Conservation (phyloP, 2,329 filamentous ascomycete genomes). For the Fusarium sulawesiense region DNA sequence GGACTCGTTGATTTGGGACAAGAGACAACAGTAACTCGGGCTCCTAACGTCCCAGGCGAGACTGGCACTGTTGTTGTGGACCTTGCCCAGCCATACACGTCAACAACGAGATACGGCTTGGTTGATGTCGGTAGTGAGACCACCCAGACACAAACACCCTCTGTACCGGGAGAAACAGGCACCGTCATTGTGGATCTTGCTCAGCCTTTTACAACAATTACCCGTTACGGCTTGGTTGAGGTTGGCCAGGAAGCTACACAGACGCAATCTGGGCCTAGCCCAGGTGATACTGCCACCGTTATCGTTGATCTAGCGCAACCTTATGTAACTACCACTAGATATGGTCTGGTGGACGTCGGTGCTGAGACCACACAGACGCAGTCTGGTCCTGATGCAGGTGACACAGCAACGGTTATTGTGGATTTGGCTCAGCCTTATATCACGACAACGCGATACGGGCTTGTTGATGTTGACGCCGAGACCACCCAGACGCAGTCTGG, state of each 20-base stretch:
- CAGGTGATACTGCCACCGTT: background rate
- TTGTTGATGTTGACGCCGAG: background rate
- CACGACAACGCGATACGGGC: too few species aligned
- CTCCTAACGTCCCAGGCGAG: background rate
- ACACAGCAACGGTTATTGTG: too few species aligned
- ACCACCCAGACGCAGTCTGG: background rate
- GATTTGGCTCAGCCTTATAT: too few species aligned
- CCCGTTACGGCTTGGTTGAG: background rate
- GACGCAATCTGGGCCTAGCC: background rate
- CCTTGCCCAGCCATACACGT: background rate
- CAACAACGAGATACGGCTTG: background rate
- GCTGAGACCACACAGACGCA: background rate
- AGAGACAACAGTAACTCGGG: background rate
- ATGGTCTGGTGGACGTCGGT: fast-evolving
- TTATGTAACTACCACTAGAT: background rate
- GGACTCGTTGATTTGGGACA: background rate
- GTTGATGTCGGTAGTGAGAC: background rate
- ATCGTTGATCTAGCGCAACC: background rate
- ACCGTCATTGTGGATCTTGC: background rate
- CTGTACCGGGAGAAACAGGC: background rate
- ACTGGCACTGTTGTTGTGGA: background rate
- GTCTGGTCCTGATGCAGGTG: too few species aligned
- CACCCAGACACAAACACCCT: background rate
- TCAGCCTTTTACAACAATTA: background rate
- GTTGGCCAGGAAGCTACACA: background rate